Evolutionary conservation across 2,329 filamentous ascomycete species (phyloP).

Genomic region (Monosporascus sp.): DNA sequence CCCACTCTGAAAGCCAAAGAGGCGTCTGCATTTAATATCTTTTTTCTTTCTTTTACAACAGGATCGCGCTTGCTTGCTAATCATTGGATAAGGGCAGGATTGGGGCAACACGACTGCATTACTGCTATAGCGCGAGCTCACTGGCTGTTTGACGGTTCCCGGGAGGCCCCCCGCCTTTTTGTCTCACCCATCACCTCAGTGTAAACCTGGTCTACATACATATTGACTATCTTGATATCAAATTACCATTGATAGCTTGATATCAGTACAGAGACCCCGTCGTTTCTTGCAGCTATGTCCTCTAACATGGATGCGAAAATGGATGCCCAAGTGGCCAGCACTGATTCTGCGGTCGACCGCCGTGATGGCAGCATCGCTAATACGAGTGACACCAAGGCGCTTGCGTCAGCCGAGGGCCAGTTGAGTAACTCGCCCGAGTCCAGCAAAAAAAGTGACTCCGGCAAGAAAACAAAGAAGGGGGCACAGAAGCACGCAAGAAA

Average conservation of each 20-base stretch:
- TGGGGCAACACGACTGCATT: not conserved
- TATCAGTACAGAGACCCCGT: too few relatives aligned
- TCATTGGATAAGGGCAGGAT: not conserved
- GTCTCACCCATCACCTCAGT: not conserved
- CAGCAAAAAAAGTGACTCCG: slow-evolving; percentile 20
- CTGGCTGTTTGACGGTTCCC: not conserved
- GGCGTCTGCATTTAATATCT: not conserved
- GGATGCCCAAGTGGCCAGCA: slow-evolving; percentile 14
- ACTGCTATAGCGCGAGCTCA: not conserved
- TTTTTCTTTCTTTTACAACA: not conserved
- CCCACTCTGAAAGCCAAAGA: not conserved
- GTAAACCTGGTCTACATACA: not conserved
- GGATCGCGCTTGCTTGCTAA: not conserved
- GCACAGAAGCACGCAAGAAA: slow-evolving; percentile 7
- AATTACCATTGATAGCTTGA: not conserved
- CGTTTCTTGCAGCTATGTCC: slow-evolving; percentile 3
- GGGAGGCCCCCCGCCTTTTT: not conserved
- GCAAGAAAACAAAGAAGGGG: slow-evolving; percentile 21
- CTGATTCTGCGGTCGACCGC: slow-evolving; percentile 11
- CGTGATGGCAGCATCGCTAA: slow-evolving; percentile 13
- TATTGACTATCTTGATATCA: not conserved
- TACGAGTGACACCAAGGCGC: slow-evolving; percentile 10
- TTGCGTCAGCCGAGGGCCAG: slow-evolving; percentile 17
- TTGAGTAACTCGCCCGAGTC: slow-evolving; percentile 9
- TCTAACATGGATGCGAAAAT: slow-evolving; percentile 13